Conservation (phyloP, 345 rosid genomes). For the Xanthoceras sorbifolium region DNA sequence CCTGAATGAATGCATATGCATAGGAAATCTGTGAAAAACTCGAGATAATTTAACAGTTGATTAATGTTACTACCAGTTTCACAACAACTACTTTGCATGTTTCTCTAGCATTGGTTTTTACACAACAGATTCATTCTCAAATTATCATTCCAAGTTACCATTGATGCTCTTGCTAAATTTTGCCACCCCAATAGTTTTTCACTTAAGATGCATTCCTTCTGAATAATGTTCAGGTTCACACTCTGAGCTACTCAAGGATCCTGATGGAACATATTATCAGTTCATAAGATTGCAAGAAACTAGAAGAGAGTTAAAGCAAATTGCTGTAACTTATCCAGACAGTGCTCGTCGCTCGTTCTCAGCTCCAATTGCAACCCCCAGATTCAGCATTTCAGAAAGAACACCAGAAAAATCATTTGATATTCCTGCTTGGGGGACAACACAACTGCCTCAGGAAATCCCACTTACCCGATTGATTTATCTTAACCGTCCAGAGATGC, state of each 20-base stretch:
- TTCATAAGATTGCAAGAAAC: constrained; percentile 43
- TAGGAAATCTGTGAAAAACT: not conserved
- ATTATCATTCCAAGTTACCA: not conserved
- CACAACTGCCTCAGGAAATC: not conserved
- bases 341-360: constrained; percentile 10
- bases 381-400: not conserved
- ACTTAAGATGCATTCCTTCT: not conserved
- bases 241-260: constrained; percentile 37
- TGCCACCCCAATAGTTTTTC: not conserved
- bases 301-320: constrained; percentile 20
- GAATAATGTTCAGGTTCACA: constrained; percentile 32
- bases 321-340: not conserved
- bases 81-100: not conserved
- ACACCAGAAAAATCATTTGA: not conserved
- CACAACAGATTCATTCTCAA: too few species aligned
- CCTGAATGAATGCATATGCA: not conserved
- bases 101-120: too few species aligned
- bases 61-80: not conserved
- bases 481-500: constrained; percentile 46
- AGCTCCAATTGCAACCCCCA: constrained; percentile 14
- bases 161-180: too few species aligned
- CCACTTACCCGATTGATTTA: constrained; percentile 34
- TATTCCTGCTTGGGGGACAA: not conserved
- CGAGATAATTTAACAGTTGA: not conserved
- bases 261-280: constrained; percentile 45